Percentiles rank a stretch among this genome's conserved stretches.
phyloP scores from a whole-genome alignment of 1,284 basidiomycete genomes.

The Takashimella koratensis region DNA sequence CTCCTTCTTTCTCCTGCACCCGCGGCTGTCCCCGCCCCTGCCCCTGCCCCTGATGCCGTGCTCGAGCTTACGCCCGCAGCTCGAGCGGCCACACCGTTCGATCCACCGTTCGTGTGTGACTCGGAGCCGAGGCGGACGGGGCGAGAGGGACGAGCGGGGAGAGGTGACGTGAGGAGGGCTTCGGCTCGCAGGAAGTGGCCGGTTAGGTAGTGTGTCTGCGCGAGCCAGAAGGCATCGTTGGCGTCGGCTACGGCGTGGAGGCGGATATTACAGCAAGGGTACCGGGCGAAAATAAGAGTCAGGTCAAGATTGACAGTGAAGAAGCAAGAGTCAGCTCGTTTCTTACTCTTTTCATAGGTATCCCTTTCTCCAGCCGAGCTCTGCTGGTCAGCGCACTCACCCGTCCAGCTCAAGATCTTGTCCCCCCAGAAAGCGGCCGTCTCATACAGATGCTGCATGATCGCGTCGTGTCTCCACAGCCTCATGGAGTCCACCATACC shows the following conservation, averaged over 20 bases:
- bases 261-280: too few relatives aligned
- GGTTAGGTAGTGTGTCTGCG: constrained; percentile 93
- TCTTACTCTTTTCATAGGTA: too few relatives aligned
- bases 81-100: background rate
- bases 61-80: background rate
- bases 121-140: background rate
- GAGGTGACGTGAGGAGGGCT: constrained; percentile 75
- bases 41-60: constrained; percentile 18
- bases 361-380: too few relatives aligned
- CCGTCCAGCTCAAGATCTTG: constrained; percentile 90
- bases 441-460: constrained; percentile 96
- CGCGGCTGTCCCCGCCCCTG: constrained; percentile 2
- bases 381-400: too few relatives aligned
- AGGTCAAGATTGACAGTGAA: too few relatives aligned
- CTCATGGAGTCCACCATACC: constrained; percentile 90
- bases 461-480: constrained; percentile 92
- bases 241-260: constrained; percentile 62
- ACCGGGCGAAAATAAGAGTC: too few relatives aligned
- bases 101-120: background rate
- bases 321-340: too few relatives aligned
- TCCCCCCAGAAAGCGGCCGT: constrained; percentile 98
- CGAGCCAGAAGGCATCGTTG: constrained; percentile 98
- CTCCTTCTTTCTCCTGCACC: constrained; percentile 6
- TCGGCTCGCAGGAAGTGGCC: constrained; percentile 94
- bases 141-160: constrained; percentile 46